Conservation (phyloP, 805 yeast species). For the Torulaspora gathmanii region DNA sequence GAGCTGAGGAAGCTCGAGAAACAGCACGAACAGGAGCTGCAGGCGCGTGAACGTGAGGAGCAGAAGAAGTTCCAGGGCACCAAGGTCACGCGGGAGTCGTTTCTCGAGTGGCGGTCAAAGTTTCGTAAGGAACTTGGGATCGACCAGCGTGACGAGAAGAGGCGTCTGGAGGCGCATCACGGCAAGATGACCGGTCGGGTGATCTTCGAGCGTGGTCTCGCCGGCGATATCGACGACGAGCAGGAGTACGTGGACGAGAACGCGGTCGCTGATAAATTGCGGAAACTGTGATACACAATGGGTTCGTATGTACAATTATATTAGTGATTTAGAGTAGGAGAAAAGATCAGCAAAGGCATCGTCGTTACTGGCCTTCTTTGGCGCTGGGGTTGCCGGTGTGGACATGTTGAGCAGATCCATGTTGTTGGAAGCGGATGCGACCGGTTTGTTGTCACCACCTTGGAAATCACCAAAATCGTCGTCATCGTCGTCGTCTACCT, state of each 20-base stretch:
- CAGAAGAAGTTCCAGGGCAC: constrained; percentile 91
- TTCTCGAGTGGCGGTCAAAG: constrained; percentile 59
- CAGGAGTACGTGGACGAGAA: constrained; percentile 36
- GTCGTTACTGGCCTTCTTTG: constrained; percentile 5
- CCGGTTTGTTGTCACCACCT: constrained; percentile 18
- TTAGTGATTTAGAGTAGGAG: constrained; percentile 32
- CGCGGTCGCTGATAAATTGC: constrained; percentile 13
- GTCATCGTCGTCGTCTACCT: constrained; percentile 28
- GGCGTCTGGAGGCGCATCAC: constrained; percentile 54
- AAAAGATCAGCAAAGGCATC: constrained; percentile 33
- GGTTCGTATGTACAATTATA: constrained; percentile 10
- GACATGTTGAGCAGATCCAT: constrained; percentile 19
- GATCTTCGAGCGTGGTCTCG: constrained; percentile 86
- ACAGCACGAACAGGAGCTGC: constrained; percentile 52
- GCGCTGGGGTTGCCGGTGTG: constrained; percentile 1
- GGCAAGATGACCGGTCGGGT: constrained; percentile 84
- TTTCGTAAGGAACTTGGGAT: constrained; percentile 72
- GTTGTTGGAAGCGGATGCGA: constrained; percentile 1
- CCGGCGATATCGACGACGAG: constrained; percentile 58
- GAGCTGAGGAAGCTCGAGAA: constrained; percentile 53
- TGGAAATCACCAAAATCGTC: constrained; percentile 40
- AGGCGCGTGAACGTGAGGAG: constrained; percentile 70
- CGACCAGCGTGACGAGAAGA: constrained; percentile 51
- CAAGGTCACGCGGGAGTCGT: constrained; percentile 76
- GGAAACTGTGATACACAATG: constrained; percentile 8